Evolutionary conservation across 208 protist species (phyloP), one percentile per base, ranked within the genome.

Genomic region (Leishmania guyanensis): DNA sequence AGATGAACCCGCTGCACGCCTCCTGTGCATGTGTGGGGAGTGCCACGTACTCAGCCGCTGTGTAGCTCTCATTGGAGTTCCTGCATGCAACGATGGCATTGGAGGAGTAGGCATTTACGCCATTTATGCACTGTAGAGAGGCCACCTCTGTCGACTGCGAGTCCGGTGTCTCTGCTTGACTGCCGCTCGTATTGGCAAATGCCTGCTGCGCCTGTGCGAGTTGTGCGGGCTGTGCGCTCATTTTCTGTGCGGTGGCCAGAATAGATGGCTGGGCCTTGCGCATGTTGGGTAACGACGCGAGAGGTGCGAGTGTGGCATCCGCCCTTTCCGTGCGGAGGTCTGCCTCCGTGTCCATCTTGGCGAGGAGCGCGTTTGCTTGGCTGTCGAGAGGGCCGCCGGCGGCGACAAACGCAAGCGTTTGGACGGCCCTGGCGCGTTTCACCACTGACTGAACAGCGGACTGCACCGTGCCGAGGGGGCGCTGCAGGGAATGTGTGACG

Each of bases 391-490:
- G 5, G 10, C 65, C 81, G 4, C 81, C 79, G 17, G 39, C 51
- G 46, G 75, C 46, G 29, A 85, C 80, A 3, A 64, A 70, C 22
- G 76, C 68, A 16, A 89, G 74, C 16, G 53, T 56, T 60, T 39
- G 60, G 5, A 58, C 60, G 20, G 76, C 58, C 0, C 46, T 54
- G 33, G 62, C 54, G n/a, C 79, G 60, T 26, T 75, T 43, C 39
- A 43, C 26, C 29, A 76, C 73, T 12, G 78, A 75, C 33, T 12
- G 17, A 43, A 70, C 33, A 10, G 54, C 65, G 16, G 48, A 46
- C n/a, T 70, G 66, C 36, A 83, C 62, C 26, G 58, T 78, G 3
- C 2, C 48, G 48, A 80, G 81, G 29, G 77, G 74, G 36, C 78
- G 56, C 66, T 83, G 74, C 54, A 83, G 48, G 54, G 0, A 78